Conservation (phyloP, 179 eudicot genomes). For the Vitellaria paradoxa region DNA sequence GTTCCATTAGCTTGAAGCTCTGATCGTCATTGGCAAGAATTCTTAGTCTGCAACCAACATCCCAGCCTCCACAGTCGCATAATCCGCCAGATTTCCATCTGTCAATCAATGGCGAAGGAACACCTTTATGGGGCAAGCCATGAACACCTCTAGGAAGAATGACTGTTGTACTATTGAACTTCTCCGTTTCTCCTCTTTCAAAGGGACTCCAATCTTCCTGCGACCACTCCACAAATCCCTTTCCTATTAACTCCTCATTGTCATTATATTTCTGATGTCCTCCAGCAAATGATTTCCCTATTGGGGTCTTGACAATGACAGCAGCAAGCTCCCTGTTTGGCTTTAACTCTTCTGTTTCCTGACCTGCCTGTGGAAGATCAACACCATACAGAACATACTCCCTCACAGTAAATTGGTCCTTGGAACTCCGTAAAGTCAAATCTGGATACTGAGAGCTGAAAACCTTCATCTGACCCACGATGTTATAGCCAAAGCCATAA, state of each 20-base stretch:
- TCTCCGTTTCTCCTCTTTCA: constrained; percentile 24
- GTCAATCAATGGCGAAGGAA: constrained; percentile 62
- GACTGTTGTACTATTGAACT: constrained; percentile 29
- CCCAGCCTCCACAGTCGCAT: constrained; percentile 97
- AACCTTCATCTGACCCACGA: constrained; percentile 72
- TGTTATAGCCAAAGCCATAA: constrained; percentile 45
- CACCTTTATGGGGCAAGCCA: constrained; percentile 55
- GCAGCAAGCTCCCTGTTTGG: constrained; percentile 63
- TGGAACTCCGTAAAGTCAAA: too few relatives aligned
- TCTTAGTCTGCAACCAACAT: constrained; percentile 68
- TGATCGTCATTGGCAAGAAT: constrained; percentile 41
- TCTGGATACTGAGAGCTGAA: constrained; percentile 4
- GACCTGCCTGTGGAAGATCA: constrained; percentile 24
- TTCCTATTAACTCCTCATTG: background rate
- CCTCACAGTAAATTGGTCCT: constrained; percentile 14
- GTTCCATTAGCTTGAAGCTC: constrained; percentile 15
- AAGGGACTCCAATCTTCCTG: constrained; percentile 4
- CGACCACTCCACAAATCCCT: constrained; percentile 12
- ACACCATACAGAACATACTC: constrained; percentile 60
- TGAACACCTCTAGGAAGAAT: constrained; percentile 71
- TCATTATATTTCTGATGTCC: constrained; percentile 4
- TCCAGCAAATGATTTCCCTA: constrained; percentile 12
- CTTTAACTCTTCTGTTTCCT: constrained; percentile 28
- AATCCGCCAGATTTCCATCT: constrained; percentile 77
- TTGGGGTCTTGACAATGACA: constrained; percentile 37